Evolutionary conservation across 805 yeast genomes (phyloP), one percentile per base, ranked within the genome.

Genomic region (Wickerhamiella sergipiensis): DNA sequence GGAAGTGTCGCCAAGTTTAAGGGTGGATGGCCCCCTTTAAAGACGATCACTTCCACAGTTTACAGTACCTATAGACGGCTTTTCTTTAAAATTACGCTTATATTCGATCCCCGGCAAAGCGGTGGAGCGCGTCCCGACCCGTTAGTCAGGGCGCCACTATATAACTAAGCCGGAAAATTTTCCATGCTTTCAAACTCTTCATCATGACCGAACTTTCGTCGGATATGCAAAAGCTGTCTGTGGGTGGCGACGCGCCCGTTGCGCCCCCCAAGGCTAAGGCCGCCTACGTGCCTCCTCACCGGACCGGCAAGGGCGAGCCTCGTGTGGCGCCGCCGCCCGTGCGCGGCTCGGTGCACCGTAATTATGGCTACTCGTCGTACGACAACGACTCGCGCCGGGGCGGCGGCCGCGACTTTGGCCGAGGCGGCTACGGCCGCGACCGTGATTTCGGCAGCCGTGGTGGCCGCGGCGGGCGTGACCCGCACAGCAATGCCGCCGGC

Each of bases 191-290:
- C 22, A 26, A 15, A 23, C 31, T 45, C 26, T 45, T 33, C 57
- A 75, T 64, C 53, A 79, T 79, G 83, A 68, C 82, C 62, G 80
- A 79, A 64, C 68, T 79, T 64, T 70, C 78, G 59, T 71, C 75
- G 65, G 73, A 75, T 62, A 70, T 79, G 74, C 73, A 74, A 67
- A 73, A 78, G 62, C 72, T 79, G 60, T 74, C 72, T 62, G 73
- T 79, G 55, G 66, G 68, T 61, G 66, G 68, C 61, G 55, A 57
- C 50, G 45, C 46, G 39, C 46, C 46, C 46, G 33, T 23, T 15
- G 55, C 56, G 46, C 39, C 46, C 36, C 46, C 46, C 36, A 23
- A 21, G 21, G 15, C 33, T 12, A 33, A 55, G 54, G 47, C 62
- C 59, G 44, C 73, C 39, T 78, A 78, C 65, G 79, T 76, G 43